phyloP scores from a whole-genome alignment of 73 alveolate genomes.

The Paramecium bursaria region DNA sequence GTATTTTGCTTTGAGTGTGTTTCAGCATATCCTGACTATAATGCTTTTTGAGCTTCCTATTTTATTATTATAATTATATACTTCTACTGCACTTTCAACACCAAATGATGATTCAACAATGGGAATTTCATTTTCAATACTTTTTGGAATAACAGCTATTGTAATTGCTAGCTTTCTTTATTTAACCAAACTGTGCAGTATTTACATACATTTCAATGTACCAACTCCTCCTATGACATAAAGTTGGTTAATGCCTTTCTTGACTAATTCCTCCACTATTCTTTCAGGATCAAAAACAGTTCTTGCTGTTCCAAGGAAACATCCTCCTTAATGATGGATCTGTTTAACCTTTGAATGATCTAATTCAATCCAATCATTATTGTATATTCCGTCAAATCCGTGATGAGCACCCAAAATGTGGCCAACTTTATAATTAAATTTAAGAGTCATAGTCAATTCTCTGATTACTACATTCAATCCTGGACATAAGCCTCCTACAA shows the following conservation, averaged over 20 bases:
- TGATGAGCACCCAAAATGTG: constrained; percentile 82
- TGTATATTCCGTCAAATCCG: constrained; percentile 88
- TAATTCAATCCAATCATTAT: constrained; percentile 82
- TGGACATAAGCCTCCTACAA: constrained; percentile 94
- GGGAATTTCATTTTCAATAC: constrained; percentile 97
- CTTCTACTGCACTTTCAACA: constrained; percentile 65
- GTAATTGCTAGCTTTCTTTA: constrained; percentile 75
- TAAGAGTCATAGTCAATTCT: constrained; percentile 84
- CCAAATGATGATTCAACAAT: constrained; percentile 82
- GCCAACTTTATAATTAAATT: constrained; percentile 79
- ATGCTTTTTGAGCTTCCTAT: constrained; percentile 80
- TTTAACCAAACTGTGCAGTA: constrained; percentile 74
- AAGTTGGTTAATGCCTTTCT: constrained; percentile 84
- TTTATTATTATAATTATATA: not conserved
- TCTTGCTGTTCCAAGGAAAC: constrained; percentile 88
- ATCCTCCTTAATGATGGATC: constrained; percentile 87
- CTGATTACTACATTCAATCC: constrained; percentile 93
- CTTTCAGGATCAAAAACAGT: constrained; percentile 82
- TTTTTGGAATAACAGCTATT: constrained; percentile 94
- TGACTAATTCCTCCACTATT: constrained; percentile 76
- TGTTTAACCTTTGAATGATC: constrained; percentile 73
- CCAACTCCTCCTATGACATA: constrained; percentile 96
- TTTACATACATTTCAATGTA: constrained; percentile 86
- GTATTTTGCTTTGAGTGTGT: constrained; percentile 86
- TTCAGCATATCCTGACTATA: constrained; percentile 86